phyloP scores from a whole-genome alignment of 768 basidiomycete genomes.

The Baorangia bicolor region DNA sequence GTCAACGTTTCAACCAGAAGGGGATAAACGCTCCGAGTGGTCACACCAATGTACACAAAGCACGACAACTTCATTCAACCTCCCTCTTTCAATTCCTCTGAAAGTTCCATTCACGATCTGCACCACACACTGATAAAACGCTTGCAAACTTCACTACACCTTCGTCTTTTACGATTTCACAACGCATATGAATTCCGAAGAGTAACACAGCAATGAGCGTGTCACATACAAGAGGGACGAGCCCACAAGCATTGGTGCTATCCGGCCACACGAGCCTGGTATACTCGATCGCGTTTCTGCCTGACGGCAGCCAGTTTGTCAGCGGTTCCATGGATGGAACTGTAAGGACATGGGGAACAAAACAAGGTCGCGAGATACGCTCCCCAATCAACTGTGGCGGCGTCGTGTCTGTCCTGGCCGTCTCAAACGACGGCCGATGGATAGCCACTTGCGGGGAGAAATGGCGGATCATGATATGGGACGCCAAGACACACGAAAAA shows the following conservation, averaged over 20 bases:
- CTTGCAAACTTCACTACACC: not conserved
- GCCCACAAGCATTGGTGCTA: not conserved
- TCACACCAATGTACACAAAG: not conserved
- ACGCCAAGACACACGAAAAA: not conserved
- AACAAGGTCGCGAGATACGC: not conserved
- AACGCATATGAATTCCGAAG: not conserved
- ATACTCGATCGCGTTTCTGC: conserved; percentile 2
- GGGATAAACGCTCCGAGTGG: too few relatives aligned
- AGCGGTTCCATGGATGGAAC: conserved; percentile 1
- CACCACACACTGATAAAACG: not conserved
- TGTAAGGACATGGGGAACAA: not conserved
- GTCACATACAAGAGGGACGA: not conserved
- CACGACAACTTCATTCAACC: too few relatives aligned
- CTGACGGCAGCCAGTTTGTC: not conserved
- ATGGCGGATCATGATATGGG: not conserved
- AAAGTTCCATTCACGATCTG: not conserved
- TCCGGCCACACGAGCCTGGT: conserved; percentile 2
- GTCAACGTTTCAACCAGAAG: too few relatives aligned
- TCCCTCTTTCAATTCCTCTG: too few relatives aligned
- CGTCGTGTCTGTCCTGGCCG: not conserved
- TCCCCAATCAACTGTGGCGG: not conserved
- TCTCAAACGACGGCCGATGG: conserved; percentile 10
- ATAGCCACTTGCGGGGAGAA: conserved; percentile 12
- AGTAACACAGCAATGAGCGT: not conserved
- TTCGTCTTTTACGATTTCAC: too few relatives aligned